Evolutionary conservation across 1,284 basidiomycete species (phyloP).

Genomic region (Tausonia pullulans): DNA sequence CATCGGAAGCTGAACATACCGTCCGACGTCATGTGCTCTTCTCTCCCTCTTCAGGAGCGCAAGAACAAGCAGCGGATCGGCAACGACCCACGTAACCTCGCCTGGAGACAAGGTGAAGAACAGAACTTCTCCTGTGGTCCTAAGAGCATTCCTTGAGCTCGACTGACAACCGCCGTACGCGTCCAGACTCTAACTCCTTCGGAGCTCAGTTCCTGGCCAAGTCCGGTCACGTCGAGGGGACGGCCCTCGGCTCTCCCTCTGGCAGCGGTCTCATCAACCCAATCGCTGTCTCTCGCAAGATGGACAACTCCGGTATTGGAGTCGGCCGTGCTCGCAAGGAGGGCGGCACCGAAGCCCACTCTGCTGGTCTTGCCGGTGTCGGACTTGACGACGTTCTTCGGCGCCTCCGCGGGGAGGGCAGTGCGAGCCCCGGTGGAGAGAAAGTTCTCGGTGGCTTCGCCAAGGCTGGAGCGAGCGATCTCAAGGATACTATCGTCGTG

Average conservation of each 20-base stretch:
- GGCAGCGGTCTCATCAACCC: slow-evolving; percentile 32
- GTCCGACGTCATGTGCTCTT: neutral
- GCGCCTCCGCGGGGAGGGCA: neutral
- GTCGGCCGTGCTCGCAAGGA: slow-evolving; percentile 32
- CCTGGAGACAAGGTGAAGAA: slow-evolving; percentile 30
- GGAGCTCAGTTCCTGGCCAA: slow-evolving; percentile 35
- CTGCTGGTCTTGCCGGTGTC: slow-evolving; percentile 4
- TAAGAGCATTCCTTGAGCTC: no score
- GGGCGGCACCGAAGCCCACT: slow-evolving; percentile 20
- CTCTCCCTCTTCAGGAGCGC: slow-evolving; percentile 23
- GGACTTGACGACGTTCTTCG: slow-evolving; percentile 12
- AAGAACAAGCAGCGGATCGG: slow-evolving; percentile 30
- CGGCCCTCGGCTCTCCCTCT: slow-evolving; percentile 29
- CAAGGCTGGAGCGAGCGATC: neutral
- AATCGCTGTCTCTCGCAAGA: slow-evolving; percentile 34
- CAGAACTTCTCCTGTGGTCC: no score
- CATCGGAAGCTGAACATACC: no score
- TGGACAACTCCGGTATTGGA: slow-evolving; percentile 36
- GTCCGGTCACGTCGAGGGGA: slow-evolving; percentile 33
- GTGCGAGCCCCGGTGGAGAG: neutral
- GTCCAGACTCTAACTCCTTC: slow-evolving; percentile 31
- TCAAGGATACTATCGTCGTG: slow-evolving; percentile 9
- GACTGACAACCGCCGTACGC: no score
- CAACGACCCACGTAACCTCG: slow-evolving; percentile 36
- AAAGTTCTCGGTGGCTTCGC: slow-evolving; percentile 13